Conservation (phyloP, 1,284 basidiomycete genomes). For the Leccinum pachyderme region DNA sequence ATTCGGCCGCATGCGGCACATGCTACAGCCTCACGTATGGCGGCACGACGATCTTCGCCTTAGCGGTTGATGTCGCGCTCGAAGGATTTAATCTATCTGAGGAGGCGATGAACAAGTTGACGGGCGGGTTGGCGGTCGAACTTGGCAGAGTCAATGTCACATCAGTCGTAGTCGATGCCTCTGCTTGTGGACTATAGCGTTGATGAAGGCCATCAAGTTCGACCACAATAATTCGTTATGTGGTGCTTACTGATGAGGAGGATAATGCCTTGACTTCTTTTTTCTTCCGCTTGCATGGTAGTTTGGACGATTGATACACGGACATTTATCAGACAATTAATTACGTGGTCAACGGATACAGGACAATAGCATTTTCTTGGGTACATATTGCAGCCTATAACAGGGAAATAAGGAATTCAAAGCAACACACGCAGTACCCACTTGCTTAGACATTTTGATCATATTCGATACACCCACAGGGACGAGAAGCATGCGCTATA, state of each 20-base stretch:
- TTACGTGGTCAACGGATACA: background rate
- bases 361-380: background rate
- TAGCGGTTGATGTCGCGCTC: conserved; percentile 34
- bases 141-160: conserved; percentile 28
- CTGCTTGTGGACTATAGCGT: conserved; percentile 25
- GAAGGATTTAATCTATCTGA: conserved; percentile 37
- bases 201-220: background rate
- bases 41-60: conserved; percentile 20
- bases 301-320: background rate
- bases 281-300: background rate
- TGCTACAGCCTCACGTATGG: conserved; percentile 35
- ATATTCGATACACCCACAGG: conserved; percentile 28
- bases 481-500: conserved; percentile 39
- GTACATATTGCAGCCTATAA: background rate
- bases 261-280: background rate
- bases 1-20: conserved; percentile 34
- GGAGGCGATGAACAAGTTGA: conserved; percentile 37
- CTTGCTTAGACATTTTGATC: background rate
- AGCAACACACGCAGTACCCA: background rate
- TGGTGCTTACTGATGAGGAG: conserved; percentile 8
- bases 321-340: background rate
- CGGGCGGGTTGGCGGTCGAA: conserved; percentile 27
- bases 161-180: conserved; percentile 20
- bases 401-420: background rate
- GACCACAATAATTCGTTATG: background rate